A percentile compares a stretch with the other conserved stretches of the same genome.
phyloP scores from a whole-genome alignment of 208 protist species.

The Blechomonas ayalai region DNA sequence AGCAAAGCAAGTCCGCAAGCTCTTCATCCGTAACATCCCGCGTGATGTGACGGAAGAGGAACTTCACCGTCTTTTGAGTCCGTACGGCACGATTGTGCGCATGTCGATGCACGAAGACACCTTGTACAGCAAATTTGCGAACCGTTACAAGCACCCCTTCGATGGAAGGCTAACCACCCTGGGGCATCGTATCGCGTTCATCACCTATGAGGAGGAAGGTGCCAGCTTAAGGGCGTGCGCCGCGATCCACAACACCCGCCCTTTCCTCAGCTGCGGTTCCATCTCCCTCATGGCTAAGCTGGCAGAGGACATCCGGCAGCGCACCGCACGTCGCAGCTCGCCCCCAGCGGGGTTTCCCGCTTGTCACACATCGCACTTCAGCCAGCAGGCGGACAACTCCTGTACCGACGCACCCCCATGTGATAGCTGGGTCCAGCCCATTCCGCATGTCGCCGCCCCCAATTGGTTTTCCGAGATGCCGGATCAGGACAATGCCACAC shows the following conservation, averaged over 20 bases:
- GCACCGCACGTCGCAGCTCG: no score
- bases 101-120: slow-evolving; percentile 10
- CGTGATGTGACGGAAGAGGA: neutral
- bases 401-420: no score
- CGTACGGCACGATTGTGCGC: slow-evolving; percentile 1
- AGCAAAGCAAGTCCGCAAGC: slow-evolving; percentile 12
- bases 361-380: no score
- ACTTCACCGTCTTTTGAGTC: neutral
- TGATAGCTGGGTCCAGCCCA: no score
- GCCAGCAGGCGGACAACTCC: no score
- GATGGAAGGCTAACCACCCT: no score
- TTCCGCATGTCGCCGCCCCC: no score
- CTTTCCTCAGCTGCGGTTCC: slow-evolving; percentile 9
- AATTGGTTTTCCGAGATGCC: no score
- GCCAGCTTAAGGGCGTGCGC: slow-evolving; percentile 7
- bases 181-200: slow-evolving; percentile 6
- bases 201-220: slow-evolving; percentile 3
- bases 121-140: neutral
- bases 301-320: slow-evolving; percentile 17
- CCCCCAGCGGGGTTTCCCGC: no score
- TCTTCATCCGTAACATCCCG: slow-evolving; percentile 28
- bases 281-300: slow-evolving; percentile 21
- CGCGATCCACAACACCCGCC: slow-evolving; percentile 15
- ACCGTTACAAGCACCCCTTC: no score
- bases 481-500: no score